phyloP scores from a whole-genome alignment of 1,284 basidiomycete genomes.

The Malassezia japonica region DNA sequence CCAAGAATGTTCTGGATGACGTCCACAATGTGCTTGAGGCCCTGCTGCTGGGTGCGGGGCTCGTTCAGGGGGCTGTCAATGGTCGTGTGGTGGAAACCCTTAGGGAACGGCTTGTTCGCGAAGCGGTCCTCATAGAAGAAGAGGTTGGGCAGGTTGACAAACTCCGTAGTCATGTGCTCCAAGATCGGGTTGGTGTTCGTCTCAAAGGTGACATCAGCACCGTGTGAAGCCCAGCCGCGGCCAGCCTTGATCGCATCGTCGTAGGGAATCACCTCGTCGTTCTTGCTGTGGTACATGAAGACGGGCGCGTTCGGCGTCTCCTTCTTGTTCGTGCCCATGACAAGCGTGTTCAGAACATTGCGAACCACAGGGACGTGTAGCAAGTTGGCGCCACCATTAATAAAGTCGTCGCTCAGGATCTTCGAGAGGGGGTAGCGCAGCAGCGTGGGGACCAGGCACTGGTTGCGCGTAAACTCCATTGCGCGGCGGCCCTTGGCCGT shows the following conservation, averaged over 20 bases:
- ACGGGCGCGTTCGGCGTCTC: constrained; percentile 25
- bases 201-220: constrained; percentile 30
- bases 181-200: constrained; percentile 14
- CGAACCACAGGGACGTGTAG: constrained; percentile 19
- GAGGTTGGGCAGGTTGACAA: constrained; percentile 21
- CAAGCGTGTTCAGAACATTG: constrained; percentile 17
- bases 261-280: constrained; percentile 39
- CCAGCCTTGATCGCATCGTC: constrained; percentile 13
- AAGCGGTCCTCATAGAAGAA: constrained; percentile 23
- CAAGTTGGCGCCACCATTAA: constrained; percentile 17
- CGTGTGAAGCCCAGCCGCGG: constrained; percentile 25
- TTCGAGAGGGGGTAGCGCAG: constrained; percentile 15
- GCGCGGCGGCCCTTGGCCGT: constrained; percentile 22
- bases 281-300: constrained; percentile 27
- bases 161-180: constrained; percentile 27
- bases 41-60: neutral
- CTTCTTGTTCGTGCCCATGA: constrained; percentile 11
- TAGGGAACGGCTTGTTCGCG: constrained; percentile 10
- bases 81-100: neutral
- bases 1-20: neutral
- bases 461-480: constrained; percentile 11
- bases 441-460: constrained; percentile 22
- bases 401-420: constrained; percentile 13
- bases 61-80: neutral
- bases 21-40: neutral